Evolutionary conservation across 2,329 filamentous ascomycete genomes (phyloP).

Genomic region (Trichoderma hamatum): DNA sequence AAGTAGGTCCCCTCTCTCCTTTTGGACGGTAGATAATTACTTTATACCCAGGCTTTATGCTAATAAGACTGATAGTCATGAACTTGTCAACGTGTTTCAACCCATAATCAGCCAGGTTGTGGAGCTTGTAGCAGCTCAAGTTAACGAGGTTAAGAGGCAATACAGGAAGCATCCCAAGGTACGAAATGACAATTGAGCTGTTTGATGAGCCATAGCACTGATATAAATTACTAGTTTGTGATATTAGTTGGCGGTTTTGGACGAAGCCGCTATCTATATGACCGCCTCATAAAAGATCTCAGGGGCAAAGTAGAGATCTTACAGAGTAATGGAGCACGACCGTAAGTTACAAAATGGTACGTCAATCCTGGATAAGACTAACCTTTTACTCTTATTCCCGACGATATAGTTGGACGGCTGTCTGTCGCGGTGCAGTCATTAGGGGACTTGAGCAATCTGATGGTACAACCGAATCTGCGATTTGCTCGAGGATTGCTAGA

Average conservation of each 20-base stretch:
- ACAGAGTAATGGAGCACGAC: constrained; percentile 36
- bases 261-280: constrained; percentile 36
- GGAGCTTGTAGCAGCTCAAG: constrained; percentile 35
- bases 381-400: not conserved
- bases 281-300: constrained; percentile 23
- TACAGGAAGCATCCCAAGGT: constrained; percentile 35
- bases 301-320: constrained; percentile 33
- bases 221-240: constrained; percentile 37
- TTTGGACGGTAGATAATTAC: no score
- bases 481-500: constrained; percentile 35
- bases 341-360: constrained; percentile 38
- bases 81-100: constrained; percentile 34
- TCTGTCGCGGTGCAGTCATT: constrained; percentile 41
- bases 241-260: constrained; percentile 47
- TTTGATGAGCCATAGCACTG: not conserved
- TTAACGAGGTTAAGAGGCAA: constrained; percentile 28
- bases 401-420: constrained; percentile 40
- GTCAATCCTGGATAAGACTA: not conserved
- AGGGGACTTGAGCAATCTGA: constrained; percentile 30
- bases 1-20: constrained; percentile 11
- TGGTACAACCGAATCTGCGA: not conserved
- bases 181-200: not conserved
- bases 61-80: constrained; percentile 23
- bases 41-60: not conserved
- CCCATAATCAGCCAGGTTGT: constrained; percentile 32